Conservation (phyloP, 1,139 yeast species). For the Hemisphaericaspora subhashii region DNA sequence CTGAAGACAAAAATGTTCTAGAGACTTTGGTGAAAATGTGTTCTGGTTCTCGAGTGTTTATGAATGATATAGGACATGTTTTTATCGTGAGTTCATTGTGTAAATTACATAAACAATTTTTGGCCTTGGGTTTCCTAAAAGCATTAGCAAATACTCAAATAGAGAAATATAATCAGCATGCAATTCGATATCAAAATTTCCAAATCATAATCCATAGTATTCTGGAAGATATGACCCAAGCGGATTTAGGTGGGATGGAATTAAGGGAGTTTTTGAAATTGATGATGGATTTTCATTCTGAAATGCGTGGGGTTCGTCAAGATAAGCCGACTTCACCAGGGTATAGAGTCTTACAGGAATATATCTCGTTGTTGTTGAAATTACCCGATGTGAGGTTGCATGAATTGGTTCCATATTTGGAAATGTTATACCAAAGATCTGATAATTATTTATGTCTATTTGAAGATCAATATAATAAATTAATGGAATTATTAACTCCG, state of each 20-base stretch:
- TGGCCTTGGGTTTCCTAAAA: conserved; percentile 27
- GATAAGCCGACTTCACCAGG: too few relatives aligned
- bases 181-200: conserved; percentile 10
- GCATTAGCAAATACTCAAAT: conserved; percentile 21
- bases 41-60: too few relatives aligned
- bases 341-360: too few relatives aligned
- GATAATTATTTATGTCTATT: too few relatives aligned
- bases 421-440: neutral
- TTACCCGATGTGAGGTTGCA: neutral
- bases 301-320: too few relatives aligned
- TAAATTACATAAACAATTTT: conserved; percentile 22
- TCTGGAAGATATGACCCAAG: too few relatives aligned
- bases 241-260: too few relatives aligned
- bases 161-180: neutral
- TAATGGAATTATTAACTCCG: neutral
- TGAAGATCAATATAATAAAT: neutral
- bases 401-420: neutral
- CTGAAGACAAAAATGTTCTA: too few relatives aligned
- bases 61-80: conserved; percentile 19
- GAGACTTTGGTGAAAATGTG: too few relatives aligned
- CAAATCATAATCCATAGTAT: too few relatives aligned
- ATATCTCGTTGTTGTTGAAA: neutral
- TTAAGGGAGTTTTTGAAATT: too few relatives aligned
- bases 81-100: conserved; percentile 32
- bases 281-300: too few relatives aligned